phyloP scores from a whole-genome alignment of 306 rosid genomes.

The Alnus rubra region DNA sequence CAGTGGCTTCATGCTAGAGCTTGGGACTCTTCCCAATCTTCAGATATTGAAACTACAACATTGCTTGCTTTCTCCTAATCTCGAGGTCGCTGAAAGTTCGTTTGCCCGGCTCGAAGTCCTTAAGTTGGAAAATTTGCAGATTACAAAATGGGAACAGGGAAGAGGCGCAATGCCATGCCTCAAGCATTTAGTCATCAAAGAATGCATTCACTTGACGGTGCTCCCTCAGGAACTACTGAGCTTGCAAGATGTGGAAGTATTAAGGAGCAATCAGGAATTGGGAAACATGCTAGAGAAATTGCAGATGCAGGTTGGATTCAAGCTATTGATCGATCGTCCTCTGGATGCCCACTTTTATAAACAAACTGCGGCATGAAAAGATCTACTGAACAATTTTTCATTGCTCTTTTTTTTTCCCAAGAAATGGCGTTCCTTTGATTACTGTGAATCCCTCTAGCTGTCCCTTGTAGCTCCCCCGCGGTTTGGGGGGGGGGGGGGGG shows the following conservation, averaged over 20 bases:
- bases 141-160: neutral
- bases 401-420: too few species aligned
- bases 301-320: too few species aligned
- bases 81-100: too few species aligned
- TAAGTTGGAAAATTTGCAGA: neutral
- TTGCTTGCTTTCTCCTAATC: neutral
- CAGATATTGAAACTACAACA: neutral
- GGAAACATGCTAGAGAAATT: too few species aligned
- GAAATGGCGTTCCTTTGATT: too few species aligned
- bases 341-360: too few species aligned
- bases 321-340: too few species aligned
- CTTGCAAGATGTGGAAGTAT: neutral
- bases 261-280: neutral
- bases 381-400: too few species aligned
- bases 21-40: neutral
- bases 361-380: too few species aligned
- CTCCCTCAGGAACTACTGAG: neutral
- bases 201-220: neutral
- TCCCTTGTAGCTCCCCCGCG: too few species aligned
- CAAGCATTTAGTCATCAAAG: neutral
- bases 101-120: neutral
- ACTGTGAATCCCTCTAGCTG: too few species aligned
- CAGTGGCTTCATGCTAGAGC: neutral
- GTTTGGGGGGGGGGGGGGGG: too few species aligned
- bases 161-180: neutral